These are phyloP conservation scores for Ascochyta fabae DNA, from an alignment of 2,329 filamentous ascomycete genomes.

Conservation along the genomic window DNA sequence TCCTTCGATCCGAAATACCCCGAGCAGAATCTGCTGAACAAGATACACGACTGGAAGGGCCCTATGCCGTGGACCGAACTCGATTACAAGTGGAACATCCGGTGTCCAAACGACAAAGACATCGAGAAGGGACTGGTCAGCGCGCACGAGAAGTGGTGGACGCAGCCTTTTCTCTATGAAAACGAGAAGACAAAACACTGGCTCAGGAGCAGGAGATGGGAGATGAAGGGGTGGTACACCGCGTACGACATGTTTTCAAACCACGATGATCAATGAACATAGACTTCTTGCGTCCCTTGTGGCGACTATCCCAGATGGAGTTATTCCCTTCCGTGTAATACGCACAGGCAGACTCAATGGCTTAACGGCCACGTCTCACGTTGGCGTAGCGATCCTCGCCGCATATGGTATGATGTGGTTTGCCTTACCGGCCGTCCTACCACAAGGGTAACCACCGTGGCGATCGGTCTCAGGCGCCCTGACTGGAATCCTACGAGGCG, in stretches of 20 bases:
- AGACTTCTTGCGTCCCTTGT: background rate
- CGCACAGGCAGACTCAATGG: too few species aligned
- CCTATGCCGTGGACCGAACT: constrained; percentile 52
- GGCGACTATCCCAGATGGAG: background rate
- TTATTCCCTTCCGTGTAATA: background rate
- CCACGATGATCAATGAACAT: background rate
- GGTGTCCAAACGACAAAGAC: too few species aligned
- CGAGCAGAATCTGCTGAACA: constrained; percentile 50
- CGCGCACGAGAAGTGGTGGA: constrained; percentile 53
- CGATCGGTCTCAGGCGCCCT: background rate
- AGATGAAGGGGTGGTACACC: constrained; percentile 50
- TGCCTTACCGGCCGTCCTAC: background rate
- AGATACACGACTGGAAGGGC: constrained; percentile 44
- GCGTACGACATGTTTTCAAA: constrained; percentile 20
- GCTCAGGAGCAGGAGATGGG: constrained; percentile 44
- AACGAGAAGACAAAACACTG: constrained; percentile 42
- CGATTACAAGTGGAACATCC: constrained; percentile 48
- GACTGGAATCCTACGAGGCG: background rate
- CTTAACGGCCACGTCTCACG: background rate
- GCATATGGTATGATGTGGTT: background rate
- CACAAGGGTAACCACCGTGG: background rate
- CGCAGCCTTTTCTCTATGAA: constrained; percentile 29
- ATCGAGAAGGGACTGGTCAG: constrained; percentile 15
- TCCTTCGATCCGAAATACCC: constrained; percentile 43
- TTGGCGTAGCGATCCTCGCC: background rate